Conservation (phyloP, 352 stramenopile genomes). For the Albugo candida region DNA sequence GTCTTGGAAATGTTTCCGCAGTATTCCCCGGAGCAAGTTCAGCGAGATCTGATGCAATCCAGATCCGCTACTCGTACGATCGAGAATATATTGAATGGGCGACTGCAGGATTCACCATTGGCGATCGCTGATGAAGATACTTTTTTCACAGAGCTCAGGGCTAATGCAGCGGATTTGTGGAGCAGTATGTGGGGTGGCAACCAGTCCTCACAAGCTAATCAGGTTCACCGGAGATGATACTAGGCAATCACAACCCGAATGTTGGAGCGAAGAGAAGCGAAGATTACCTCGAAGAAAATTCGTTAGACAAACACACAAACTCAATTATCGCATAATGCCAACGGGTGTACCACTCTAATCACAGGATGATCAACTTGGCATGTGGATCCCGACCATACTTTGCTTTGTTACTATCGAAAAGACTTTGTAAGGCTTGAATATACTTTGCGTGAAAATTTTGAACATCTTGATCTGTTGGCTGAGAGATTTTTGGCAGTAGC, state of each 20-base stretch:
- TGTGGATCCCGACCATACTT: constrained; percentile 52
- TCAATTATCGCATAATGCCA: no score
- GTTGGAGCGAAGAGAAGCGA: no score
- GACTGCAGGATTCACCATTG: constrained; percentile 9
- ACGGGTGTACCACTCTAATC: background rate
- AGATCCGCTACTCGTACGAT: constrained; percentile 47
- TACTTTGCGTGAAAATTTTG: constrained; percentile 80
- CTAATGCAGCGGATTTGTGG: no score
- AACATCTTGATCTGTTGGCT: constrained; percentile 78
- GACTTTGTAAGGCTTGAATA: constrained; percentile 41
- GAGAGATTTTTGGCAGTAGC: constrained; percentile 59
- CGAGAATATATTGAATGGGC: constrained; percentile 43
- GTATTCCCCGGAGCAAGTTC: constrained; percentile 34
- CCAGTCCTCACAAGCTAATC: no score
- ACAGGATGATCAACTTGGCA: constrained; percentile 30
- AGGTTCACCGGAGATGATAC: no score
- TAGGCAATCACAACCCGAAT: no score
- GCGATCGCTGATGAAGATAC: no score
- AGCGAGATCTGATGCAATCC: constrained; percentile 25
- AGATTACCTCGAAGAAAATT: no score
- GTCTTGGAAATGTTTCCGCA: constrained; percentile 63
- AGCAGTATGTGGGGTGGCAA: no score
- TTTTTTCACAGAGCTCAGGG: no score
- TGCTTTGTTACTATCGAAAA: constrained; percentile 79
- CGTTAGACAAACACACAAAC: no score